These are phyloP conservation scores for Alnus glutinosa DNA, from an alignment of 306 rosid genomes.

Conservation along the genomic window DNA sequence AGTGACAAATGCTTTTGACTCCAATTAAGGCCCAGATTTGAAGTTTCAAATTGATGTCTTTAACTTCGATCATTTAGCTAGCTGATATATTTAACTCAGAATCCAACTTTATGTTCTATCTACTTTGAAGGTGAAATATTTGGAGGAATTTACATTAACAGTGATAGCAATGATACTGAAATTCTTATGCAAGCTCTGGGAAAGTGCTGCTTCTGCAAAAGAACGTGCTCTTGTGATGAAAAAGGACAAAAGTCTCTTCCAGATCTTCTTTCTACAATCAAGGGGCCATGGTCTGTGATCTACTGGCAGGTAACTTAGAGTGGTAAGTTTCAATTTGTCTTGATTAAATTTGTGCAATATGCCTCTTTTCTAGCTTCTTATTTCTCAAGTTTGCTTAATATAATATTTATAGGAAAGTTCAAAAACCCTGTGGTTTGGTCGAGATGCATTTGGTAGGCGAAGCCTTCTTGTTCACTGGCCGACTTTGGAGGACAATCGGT, in stretches of 20 bases:
- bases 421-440: conserved; percentile 90
- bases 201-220: conserved; percentile 48
- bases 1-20: not conserved
- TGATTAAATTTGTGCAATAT: not conserved
- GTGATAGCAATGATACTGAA: conserved; percentile 71
- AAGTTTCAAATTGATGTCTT: not conserved
- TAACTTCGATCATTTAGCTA: not conserved
- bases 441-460: conserved; percentile 90
- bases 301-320: conserved; percentile 92
- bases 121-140: conserved; percentile 72
- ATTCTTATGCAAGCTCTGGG: conserved; percentile 66
- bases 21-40: not conserved
- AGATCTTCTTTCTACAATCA: conserved; percentile 59
- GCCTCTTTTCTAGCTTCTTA: conserved; percentile 4
- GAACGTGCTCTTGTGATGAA: conserved; percentile 22
- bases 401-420: conserved; percentile 57
- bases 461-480: conserved; percentile 99
- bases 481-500: conserved; percentile 60
- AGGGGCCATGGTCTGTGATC: conserved; percentile 93
- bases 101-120: conserved; percentile 3
- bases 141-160: conserved; percentile 61
- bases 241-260: conserved; percentile 47
- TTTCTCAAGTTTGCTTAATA: conserved; percentile 19
- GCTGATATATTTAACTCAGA: not conserved
- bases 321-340: conserved; percentile 62